These are phyloP conservation scores for Taphrina betulina DNA, from an alignment of 1,139 yeast species.

Conservation along the genomic window DNA sequence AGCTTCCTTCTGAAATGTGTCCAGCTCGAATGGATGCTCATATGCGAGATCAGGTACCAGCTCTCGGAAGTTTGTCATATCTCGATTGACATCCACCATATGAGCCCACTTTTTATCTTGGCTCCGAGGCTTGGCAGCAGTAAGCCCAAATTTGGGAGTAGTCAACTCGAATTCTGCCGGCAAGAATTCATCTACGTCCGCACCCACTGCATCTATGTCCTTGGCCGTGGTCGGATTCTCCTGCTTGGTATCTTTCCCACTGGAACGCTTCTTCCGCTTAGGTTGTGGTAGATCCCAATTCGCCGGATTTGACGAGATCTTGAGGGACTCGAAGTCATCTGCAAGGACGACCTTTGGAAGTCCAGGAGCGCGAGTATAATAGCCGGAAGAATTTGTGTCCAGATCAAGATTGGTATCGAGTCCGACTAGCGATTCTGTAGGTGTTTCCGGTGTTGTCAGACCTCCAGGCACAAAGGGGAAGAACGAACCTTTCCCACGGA, in stretches of 20 bases:
- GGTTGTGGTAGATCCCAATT: constrained; percentile 26
- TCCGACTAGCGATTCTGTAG: neutral
- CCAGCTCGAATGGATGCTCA: constrained; percentile 88
- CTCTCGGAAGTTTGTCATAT: constrained; percentile 77
- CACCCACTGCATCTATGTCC: constrained; percentile 26
- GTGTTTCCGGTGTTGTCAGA: constrained; percentile 40
- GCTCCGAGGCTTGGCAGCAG: no score
- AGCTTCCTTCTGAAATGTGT: constrained; percentile 95
- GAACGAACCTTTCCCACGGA: constrained; percentile 70
- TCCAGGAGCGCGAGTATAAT: constrained; percentile 8
- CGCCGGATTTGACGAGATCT: constrained; percentile 30
- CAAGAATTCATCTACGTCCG: constrained; percentile 70
- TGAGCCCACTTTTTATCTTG: constrained; percentile 91
- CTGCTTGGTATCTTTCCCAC: constrained; percentile 15
- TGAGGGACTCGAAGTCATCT: neutral
- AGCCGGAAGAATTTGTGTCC: neutral
- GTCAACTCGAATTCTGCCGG: constrained; percentile 52
- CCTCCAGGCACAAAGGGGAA: constrained; percentile 97
- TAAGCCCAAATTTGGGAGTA: constrained; percentile 1
- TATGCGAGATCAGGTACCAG: constrained; percentile 92
- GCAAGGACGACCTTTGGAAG: neutral
- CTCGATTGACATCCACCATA: constrained; percentile 81
- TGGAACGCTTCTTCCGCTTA: constrained; percentile 2
- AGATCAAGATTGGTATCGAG: neutral
- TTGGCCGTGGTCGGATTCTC: constrained; percentile 29